Percentiles rank a stretch among this genome's conserved stretches.
Conservation (phyloP, 371 early-diverging fungal genomes). For the Parasitella parasitica region DNA sequence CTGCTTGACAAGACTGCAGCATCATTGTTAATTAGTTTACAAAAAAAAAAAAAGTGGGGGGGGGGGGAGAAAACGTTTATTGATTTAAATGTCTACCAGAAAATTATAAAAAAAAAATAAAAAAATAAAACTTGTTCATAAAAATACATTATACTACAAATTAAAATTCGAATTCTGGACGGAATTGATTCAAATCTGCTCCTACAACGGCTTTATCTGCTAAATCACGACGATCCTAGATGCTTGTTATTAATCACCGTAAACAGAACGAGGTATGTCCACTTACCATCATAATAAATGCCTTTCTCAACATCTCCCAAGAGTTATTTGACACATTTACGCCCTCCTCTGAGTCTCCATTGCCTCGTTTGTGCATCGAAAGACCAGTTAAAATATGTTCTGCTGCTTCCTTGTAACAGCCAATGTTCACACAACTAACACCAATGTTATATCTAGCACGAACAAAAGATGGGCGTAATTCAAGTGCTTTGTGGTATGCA, state of each 20-base stretch:
- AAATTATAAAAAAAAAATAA: not conserved
- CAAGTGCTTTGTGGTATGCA: slow-evolving; percentile 92
- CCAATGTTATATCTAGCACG: slow-evolving; percentile 96
- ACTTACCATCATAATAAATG: slow-evolving; percentile 65
- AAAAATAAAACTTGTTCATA: not conserved
- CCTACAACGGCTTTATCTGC: slow-evolving; percentile 62
- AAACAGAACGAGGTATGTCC: not conserved
- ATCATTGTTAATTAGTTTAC: no score
- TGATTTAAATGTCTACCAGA: not conserved
- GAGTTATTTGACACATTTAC: slow-evolving; percentile 65
- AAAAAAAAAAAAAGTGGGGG: not conserved
- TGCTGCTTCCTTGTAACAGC: slow-evolving; percentile 90
- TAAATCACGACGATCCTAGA: slow-evolving; percentile 56
- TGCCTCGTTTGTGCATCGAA: slow-evolving; percentile 70
- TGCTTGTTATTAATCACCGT: not conserved
- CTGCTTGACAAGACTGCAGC: no score
- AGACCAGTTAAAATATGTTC: slow-evolving; percentile 91
- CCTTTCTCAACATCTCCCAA: slow-evolving; percentile 65
- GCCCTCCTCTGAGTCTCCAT: slow-evolving; percentile 50
- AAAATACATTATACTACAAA: not conserved
- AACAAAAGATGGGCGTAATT: slow-evolving; percentile 92
- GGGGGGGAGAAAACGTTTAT: not conserved
- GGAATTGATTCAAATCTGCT: slow-evolving; percentile 60
- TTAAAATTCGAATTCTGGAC: slow-evolving; percentile 64
- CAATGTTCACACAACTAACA: slow-evolving; percentile 91